A percentile compares a stretch with the other conserved stretches of the same genome.
Evolutionary conservation across 164 flowering plant genomes (phyloP).

Genomic region (Vitis riparia): DNA sequence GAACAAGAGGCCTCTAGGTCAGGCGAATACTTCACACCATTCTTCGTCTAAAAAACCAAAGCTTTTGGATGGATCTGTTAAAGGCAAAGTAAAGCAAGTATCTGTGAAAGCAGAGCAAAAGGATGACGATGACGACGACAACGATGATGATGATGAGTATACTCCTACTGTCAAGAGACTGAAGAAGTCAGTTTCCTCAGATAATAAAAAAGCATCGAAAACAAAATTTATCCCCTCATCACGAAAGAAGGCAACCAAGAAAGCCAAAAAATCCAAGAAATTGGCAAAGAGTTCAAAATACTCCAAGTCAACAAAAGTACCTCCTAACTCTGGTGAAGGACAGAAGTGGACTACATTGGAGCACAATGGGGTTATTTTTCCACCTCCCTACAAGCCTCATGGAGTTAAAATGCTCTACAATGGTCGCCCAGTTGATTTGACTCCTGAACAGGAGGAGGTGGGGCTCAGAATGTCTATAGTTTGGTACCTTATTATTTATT

Average conservation of each 20-base stretch:
- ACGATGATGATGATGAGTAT: slow-evolving; percentile 54
- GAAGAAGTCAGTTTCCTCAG: slow-evolving; percentile 45
- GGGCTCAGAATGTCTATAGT: neutral
- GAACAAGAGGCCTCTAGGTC: slow-evolving; percentile 67
- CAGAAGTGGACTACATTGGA: slow-evolving; percentile 93
- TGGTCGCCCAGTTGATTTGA: slow-evolving; percentile 76
- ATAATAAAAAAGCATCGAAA: slow-evolving; percentile 40
- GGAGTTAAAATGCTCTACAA: slow-evolving; percentile 91
- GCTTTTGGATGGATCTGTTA: slow-evolving; percentile 35
- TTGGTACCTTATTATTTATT: neutral
- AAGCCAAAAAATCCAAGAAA: slow-evolving; percentile 62
- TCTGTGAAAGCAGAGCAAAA: slow-evolving; percentile 53
- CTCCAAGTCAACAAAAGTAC: slow-evolving; percentile 62
- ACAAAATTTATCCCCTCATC: slow-evolving; percentile 49
- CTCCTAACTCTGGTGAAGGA: slow-evolving; percentile 84
- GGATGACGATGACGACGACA: slow-evolving; percentile 54
- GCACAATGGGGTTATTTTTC: slow-evolving; percentile 96
- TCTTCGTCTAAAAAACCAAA: slow-evolving; percentile 64
- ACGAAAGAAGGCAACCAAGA: slow-evolving; percentile 48
- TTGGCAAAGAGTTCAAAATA: slow-evolving; percentile 48
- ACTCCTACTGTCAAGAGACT: slow-evolving; percentile 69
- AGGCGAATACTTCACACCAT: slow-evolving; percentile 30
- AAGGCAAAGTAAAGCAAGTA: slow-evolving; percentile 39
- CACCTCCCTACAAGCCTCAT: slow-evolving; percentile 92
- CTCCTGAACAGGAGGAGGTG: slow-evolving; percentile 97